phyloP scores from a whole-genome alignment of 805 yeast genomes.

The Spencermartinsiella europaea region DNA sequence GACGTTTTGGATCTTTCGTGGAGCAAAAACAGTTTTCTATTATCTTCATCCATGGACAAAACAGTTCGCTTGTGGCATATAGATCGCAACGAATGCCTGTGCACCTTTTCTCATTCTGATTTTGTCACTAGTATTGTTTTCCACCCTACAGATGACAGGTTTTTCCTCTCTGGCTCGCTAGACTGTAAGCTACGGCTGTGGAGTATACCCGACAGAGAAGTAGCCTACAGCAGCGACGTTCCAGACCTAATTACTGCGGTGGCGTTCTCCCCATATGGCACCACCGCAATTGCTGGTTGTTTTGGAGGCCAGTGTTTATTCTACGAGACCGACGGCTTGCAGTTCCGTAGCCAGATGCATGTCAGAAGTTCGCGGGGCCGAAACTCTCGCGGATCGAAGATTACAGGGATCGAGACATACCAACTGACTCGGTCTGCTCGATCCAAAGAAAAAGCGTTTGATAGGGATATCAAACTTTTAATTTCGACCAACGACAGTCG shows the following conservation, averaged over 20 bases:
- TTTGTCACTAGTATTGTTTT: conserved; percentile 76
- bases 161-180: conserved; percentile 75
- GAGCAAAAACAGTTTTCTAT: conserved; percentile 78
- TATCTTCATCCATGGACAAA: conserved; percentile 79
- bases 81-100: conserved; percentile 56
- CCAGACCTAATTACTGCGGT: conserved; percentile 70
- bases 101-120: conserved; percentile 67
- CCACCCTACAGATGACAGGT: conserved; percentile 83
- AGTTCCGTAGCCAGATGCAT: conserved; percentile 44
- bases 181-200: conserved; percentile 74
- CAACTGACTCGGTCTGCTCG: conserved; percentile 8
- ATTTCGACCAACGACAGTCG: conserved; percentile 81
- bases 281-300: conserved; percentile 64
- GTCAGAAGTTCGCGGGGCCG: conserved; percentile 31
- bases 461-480: conserved; percentile 41
- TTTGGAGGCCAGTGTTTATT: conserved; percentile 64
- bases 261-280: conserved; percentile 61
- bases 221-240: conserved; percentile 55
- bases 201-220: conserved; percentile 72
- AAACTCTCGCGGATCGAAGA: conserved; percentile 46
- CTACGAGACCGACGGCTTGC: conserved; percentile 59
- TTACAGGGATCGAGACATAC: conserved; percentile 64
- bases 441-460: conserved; percentile 16
- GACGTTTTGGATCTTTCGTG: conserved; percentile 76
- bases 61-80: conserved; percentile 84